Conservation (phyloP, 2,329 filamentous ascomycete genomes). For the Biscogniauxia sp. region DNA sequence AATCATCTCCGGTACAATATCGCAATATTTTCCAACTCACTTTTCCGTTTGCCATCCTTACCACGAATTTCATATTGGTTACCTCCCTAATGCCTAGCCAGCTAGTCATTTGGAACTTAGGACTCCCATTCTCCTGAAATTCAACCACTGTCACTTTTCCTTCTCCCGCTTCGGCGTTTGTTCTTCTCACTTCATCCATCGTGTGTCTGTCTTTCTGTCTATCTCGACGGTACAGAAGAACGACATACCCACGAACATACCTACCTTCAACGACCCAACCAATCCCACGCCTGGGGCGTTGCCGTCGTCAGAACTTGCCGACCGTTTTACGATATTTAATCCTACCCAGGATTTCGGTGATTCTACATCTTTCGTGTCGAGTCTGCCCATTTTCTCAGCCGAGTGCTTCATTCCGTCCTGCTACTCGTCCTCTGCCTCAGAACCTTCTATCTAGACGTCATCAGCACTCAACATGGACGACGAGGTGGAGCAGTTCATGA, state of each 20-base stretch:
- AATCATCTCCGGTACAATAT: background rate
- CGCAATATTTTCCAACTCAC: background rate
- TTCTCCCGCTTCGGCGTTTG: no score
- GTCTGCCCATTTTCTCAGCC: background rate
- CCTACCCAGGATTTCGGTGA: background rate
- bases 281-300: no score
- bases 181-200: no score
- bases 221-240: no score
- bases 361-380: background rate
- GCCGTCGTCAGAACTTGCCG: no score
- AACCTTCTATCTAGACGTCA: background rate
- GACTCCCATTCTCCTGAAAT: background rate
- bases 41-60: background rate
- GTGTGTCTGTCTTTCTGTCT: no score
- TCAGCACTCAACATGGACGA: conserved; percentile 58
- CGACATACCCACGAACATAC: no score
- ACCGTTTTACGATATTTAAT: background rate
- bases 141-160: background rate
- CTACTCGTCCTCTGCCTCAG: background rate
- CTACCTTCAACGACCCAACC: no score
- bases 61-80: background rate
- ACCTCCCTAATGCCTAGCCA: background rate
- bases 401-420: background rate
- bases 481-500: conserved; percentile 72
- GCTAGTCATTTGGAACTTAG: background rate